Conservation (phyloP, 257 asterid genomes). For the Nemophila menziesii region DNA sequence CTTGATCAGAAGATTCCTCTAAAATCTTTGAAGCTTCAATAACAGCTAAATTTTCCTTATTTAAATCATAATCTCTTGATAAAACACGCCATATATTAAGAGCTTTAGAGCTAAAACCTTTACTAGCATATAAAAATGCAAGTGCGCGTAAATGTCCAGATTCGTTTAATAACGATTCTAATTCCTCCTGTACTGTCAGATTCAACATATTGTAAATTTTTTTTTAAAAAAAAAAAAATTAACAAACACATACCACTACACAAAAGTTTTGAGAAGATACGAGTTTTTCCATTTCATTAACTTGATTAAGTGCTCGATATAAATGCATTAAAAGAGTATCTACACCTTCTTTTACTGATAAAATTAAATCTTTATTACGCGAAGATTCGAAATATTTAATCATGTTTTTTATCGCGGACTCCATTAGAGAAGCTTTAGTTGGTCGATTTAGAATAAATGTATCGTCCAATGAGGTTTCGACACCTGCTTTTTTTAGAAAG, state of each 20-base stretch:
- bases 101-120: constrained; percentile 85
- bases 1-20: constrained; percentile 82
- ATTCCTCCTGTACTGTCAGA: constrained; percentile 99
- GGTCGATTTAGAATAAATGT: constrained; percentile 79
- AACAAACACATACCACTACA: constrained; percentile 59
- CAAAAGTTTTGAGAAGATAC: constrained; percentile 83
- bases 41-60: constrained; percentile 44
- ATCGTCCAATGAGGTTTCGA: constrained; percentile 62
- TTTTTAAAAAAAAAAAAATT: too few species aligned
- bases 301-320: constrained; percentile 65
- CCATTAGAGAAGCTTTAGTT: constrained; percentile 68
- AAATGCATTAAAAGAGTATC: constrained; percentile 93
- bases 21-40: constrained; percentile 73
- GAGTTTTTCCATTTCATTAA: constrained; percentile 83
- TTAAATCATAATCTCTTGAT: constrained; percentile 55
- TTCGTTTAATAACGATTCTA: constrained; percentile 70
- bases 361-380: constrained; percentile 54
- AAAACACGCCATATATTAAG: constrained; percentile 79
- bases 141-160: constrained; percentile 92
- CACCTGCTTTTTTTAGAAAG: constrained; percentile 85
- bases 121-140: constrained; percentile 85
- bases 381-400: constrained; percentile 78
- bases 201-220: constrained; percentile 21
- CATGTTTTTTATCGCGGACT: constrained; percentile 68
- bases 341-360: constrained; percentile 74